Evolutionary conservation across 2,329 filamentous ascomycete genomes (phyloP).

Genomic region (Microsporum canis): DNA sequence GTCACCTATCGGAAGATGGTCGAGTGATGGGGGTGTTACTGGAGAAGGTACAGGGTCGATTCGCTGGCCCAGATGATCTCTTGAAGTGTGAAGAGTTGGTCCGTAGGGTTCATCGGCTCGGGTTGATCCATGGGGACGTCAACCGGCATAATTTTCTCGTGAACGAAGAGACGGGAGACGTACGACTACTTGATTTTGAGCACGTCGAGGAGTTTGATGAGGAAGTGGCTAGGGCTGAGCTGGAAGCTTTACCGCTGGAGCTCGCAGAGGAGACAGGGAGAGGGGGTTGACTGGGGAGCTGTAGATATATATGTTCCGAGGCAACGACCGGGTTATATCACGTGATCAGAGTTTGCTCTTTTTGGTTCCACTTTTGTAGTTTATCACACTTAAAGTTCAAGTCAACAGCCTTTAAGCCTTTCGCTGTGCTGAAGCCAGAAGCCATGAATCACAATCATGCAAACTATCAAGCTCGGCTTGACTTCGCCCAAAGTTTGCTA

Average conservation of each 20-base stretch:
- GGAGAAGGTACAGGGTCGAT: constrained; percentile 3
- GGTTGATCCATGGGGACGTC: constrained; percentile 8
- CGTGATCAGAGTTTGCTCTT: too few relatives aligned
- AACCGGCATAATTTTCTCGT: constrained; percentile 9
- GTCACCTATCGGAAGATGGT: constrained; percentile 7
- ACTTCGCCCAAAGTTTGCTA: too few relatives aligned
- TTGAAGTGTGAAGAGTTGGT: not conserved
- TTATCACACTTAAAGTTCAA: too few relatives aligned
- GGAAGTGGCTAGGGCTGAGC: not conserved
- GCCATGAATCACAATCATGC: too few relatives aligned
- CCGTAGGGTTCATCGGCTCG: not conserved
- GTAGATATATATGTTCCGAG: not conserved
- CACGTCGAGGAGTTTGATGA: constrained; percentile 1
- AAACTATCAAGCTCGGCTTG: too few relatives aligned
- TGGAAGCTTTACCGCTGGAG: not conserved
- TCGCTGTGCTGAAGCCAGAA: too few relatives aligned
- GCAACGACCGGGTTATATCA: too few relatives aligned
- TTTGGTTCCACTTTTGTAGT: too few relatives aligned
- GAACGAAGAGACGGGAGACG: not conserved
- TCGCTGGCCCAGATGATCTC: not conserved
- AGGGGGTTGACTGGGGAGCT: not conserved
- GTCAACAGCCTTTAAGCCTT: too few relatives aligned
- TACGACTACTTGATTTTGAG: constrained; percentile 6
- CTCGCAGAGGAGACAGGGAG: constrained; percentile 4
- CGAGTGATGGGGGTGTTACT: constrained; percentile 9